Base-by-base conservation (phyloP, 129 eudicot genomes). In the Flaveria brownii region DNA sequence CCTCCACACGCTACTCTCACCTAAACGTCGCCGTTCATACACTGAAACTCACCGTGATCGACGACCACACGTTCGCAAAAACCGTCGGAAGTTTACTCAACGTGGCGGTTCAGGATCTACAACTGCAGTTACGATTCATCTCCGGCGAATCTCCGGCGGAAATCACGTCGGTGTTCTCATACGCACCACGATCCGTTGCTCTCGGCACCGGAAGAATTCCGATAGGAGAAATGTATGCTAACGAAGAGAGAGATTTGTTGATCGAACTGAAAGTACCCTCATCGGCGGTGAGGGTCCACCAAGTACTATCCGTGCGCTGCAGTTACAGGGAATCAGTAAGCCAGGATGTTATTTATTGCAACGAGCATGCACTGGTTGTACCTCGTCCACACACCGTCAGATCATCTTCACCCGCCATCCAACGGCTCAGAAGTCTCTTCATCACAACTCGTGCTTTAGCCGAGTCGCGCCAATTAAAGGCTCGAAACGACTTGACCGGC, bases 381-480 rank as follows among this genome's bases (percentile, higher is more conserved):
- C 97, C 98, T 5, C 86, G 88, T 0, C 88, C 93, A 6, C 85
- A 80, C 78, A 80, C 93, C 86, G 86, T 91, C 67, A 84, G 94
- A 75, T 89, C 96, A n/a, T 77, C 93, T 0, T 49, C 80, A 1
- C 67, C 82, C 1, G 41, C 75, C 12, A 86, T 90, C 89, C 90
- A 88, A 84, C 93, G 94, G 86, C 55, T 91, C 43, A 85, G 86
- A 76, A 77, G 62, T 50, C 78, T 83, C 3, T 95, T 95, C 57
- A 54, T 95, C 30, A 72, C 91, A 8, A 87, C 91, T 4, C 84
- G 97, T 73, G 99, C 99, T 1, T 54, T 91, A 65, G 99, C 99
- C 51, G 99, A 95, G 80, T 84, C 89, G 2, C 80, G 90, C 30
- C 70, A 86, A 30, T 69, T 95, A 0, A 56, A 80, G 0, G 89